Base-by-base conservation (phyloP, 371 early-diverging fungal species). In the Rhizopus microsporus region DNA sequence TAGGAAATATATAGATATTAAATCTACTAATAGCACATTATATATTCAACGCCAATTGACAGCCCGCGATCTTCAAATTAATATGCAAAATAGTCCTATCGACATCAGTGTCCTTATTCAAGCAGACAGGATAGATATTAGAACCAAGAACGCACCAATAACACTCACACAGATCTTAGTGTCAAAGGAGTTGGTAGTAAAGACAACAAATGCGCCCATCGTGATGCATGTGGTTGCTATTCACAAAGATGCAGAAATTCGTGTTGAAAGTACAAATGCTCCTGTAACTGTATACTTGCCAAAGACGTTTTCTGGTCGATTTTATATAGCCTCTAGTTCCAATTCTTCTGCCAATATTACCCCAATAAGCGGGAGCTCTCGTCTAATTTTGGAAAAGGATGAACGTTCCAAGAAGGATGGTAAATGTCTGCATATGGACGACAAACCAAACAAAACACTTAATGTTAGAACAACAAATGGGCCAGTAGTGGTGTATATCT, bases 141-240 rank as follows among this genome's bases (percentile, higher is more conserved):
- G 51, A 35, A 59, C 59, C 13, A 59, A 55, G 32, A 64, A 64
- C 13, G 59, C 51, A 2, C 64, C 64, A 6, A 37, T 64, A 7
- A 37, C 34, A 3, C 15, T 64, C 12, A 38, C 35, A 17, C 38
- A 59, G 13, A 38, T 56, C 0, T 30, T 33, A 5, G 46, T 54
- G 9, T 37, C 34, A 15, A 32, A 17, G 15, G 37, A 51, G 30
- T 17, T 59, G 7, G n/a, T 15, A n/a, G 56, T 56, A 5, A 59
- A 51, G 12, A 59, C 59, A 3, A 33, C 50, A 12, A 56, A 52
- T 48, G 43, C 65, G 5, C 47, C 56, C 30, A 16, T 59, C 0
- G 53, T 56, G 10, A 16, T 65, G 16, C 56, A 65, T 42, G 47
- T 65, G 10, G 17, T 46, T 42, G 52, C 46, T 15, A 51, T 60